Evolutionary conservation across 257 asterid species (phyloP).

Genomic region (Parsonsia alboflavescens): DNA sequence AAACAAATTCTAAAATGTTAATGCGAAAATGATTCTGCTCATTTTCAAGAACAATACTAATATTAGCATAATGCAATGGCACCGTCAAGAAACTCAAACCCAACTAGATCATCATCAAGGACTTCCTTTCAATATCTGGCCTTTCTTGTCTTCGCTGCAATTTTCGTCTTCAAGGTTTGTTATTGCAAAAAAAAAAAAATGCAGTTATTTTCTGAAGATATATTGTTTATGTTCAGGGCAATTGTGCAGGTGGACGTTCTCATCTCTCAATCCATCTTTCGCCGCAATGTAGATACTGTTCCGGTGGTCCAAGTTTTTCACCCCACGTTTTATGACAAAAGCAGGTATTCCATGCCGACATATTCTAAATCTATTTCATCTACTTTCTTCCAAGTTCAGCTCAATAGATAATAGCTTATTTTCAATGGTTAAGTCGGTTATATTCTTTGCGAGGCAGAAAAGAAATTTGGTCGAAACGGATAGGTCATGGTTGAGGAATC

Average conservation of each 20-base stretch:
- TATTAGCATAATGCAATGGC: slow-evolving; percentile 38
- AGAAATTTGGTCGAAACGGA: neutral
- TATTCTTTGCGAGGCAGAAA: neutral
- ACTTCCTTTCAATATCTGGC: slow-evolving; percentile 59
- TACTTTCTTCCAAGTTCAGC: too few relatives aligned
- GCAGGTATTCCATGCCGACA: slow-evolving; percentile 4
- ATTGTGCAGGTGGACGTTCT: slow-evolving; percentile 54
- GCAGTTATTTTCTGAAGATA: neutral
- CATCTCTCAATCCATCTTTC: slow-evolving; percentile 48
- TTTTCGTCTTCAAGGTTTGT: slow-evolving; percentile 77
- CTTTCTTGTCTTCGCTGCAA: slow-evolving; percentile 56
- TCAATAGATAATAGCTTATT: too few relatives aligned
- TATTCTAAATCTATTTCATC: neutral
- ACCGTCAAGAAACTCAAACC: slow-evolving; percentile 32
- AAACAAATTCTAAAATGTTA: neutral
- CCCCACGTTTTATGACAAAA: slow-evolving; percentile 5
- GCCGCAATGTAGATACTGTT: slow-evolving; percentile 25
- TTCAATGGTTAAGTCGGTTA: neutral
- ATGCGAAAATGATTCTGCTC: slow-evolving; percentile 14
- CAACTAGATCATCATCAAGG: slow-evolving; percentile 31
- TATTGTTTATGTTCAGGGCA: neutral
- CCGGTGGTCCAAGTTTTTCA: slow-evolving; percentile 28
- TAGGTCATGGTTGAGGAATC: neutral
- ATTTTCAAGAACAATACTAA: neutral
- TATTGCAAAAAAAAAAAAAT: neutral